phyloP scores from a whole-genome alignment of 2,329 filamentous ascomycete species.

The Clonostachys chloroleuca region DNA sequence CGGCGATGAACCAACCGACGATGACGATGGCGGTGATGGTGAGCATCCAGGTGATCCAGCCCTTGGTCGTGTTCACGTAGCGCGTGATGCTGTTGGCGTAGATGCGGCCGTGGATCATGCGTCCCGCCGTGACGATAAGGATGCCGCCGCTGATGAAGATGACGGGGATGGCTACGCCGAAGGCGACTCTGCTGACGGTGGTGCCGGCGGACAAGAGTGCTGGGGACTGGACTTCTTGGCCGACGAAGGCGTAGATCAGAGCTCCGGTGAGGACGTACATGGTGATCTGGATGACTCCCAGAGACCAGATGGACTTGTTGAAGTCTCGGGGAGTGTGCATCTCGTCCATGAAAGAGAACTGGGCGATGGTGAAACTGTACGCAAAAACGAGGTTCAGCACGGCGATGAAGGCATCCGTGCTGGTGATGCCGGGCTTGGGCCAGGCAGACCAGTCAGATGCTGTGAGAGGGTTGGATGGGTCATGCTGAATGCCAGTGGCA shows the following conservation, averaged over 20 bases:
- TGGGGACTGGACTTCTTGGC: slow-evolving; percentile 54
- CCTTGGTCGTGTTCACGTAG: slow-evolving; percentile 13
- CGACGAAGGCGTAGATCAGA: slow-evolving; percentile 63
- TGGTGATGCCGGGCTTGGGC: slow-evolving; percentile 28
- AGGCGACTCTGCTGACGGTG: slow-evolving; percentile 55
- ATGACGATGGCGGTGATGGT: slow-evolving; percentile 52
- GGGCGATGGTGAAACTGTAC: slow-evolving; percentile 45
- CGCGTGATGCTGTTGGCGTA: slow-evolving; percentile 11
- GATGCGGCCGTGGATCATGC: slow-evolving; percentile 27
- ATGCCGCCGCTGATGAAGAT: slow-evolving; percentile 68
- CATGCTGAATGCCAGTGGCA: slow-evolving; percentile 42
- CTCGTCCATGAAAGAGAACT: slow-evolving; percentile 40
- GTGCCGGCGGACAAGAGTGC: slow-evolving; percentile 58
- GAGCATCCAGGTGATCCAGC: slow-evolving; percentile 47
- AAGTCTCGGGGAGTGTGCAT: slow-evolving; percentile 35
- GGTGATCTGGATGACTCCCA: slow-evolving; percentile 52
- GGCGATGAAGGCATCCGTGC: slow-evolving; percentile 49
- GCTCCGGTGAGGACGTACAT: slow-evolving; percentile 61
- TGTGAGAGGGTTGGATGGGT: slow-evolving; percentile 3
- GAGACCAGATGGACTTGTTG: slow-evolving; percentile 47
- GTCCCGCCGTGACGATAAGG: slow-evolving; percentile 36
- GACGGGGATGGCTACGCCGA: slow-evolving; percentile 61
- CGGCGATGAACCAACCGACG: slow-evolving; percentile 23
- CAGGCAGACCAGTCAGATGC: slow-evolving; percentile 26
- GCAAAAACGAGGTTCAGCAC: slow-evolving; percentile 66